Evolutionary conservation across 192 early-diverging fungal species (phyloP), one percentile per base, ranked within the genome.

Genomic region (Anaeromyces robustus): DNA sequence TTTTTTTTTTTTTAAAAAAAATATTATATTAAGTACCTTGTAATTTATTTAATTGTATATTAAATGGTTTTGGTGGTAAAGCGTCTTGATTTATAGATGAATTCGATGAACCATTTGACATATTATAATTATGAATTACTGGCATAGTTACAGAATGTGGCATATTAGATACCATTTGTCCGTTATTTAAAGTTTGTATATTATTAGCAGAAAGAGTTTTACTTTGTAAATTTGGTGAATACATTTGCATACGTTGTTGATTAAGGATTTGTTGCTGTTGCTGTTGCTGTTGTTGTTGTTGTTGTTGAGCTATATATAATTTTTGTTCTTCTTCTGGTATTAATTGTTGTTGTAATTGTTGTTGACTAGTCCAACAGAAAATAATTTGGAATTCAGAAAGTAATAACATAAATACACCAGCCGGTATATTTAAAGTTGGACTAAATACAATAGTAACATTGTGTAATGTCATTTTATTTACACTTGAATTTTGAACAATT

Each of bases 381-480:
- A 90, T 81, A 17, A 81, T 80, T 28, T 80, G 78, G 81, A 86
- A 99, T 80, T 96, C 96, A 12, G 93, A 90, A 89, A 98, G 90
- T 84, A 99, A 88, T 81, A 99, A 83, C 77, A 92, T 95, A 80
- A 98, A 97, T n/a, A 99, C 92, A 12, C 95, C 91, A 22, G 94
- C 95, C 1, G 96, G 96, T 80, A 99, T 94, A 29, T 95, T 94
- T 3, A 99, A 87, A 11, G 97, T 97, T 28, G 96, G 96, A 32
- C 95, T 93, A 82, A 98, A 98, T 11, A 99, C 96, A 80, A 98
- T 99, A 78, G 95, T 94, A 43, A 99, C 91, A 88, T 98, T 98
- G 29, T 94, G 92, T 78, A 96, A 88, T 12, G 94, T 97, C 97
- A 99, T 99, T 84, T 92, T 93, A 88, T 99, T 99, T 30, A 91